These are phyloP conservation scores for Aphanomyces stellatus DNA, from an alignment of 352 stramenopile species.

Conservation along the genomic window DNA sequence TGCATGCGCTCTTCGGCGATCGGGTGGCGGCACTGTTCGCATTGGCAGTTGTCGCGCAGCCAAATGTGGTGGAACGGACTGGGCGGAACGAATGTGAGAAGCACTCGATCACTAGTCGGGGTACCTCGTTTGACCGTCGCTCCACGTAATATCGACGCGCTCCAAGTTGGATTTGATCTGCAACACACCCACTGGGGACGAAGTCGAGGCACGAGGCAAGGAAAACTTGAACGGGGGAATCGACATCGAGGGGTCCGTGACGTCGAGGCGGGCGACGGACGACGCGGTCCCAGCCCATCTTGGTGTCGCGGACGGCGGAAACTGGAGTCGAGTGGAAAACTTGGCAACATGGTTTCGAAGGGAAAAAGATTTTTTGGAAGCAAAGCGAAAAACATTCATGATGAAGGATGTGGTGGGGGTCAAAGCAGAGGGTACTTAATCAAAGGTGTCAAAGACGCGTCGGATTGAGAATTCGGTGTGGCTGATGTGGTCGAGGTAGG, in stretches of 20 bases:
- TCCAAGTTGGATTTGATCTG: slow-evolving; percentile 3
- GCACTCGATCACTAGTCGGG: not conserved
- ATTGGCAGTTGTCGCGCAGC: slow-evolving; percentile 31
- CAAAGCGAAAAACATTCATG: slow-evolving; percentile 7
- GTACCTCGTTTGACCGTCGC: slow-evolving; percentile 22
- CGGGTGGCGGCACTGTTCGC: slow-evolving; percentile 26
- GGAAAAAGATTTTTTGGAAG: not conserved
- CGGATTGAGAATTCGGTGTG: slow-evolving; percentile 13
- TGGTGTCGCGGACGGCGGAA: not conserved
- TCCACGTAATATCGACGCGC: slow-evolving; percentile 21
- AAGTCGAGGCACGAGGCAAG: no score
- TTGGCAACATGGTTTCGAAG: not conserved
- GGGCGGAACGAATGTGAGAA: not conserved
- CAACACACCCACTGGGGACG: not conserved
- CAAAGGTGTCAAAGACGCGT: slow-evolving; percentile 21
- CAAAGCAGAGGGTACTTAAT: slow-evolving; percentile 4
- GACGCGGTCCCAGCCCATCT: not conserved
- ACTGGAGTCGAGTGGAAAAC: not conserved
- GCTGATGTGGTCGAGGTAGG: slow-evolving; percentile 19
- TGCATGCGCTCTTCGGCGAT: slow-evolving; percentile 28
- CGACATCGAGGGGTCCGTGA: not conserved
- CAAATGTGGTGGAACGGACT: slow-evolving; percentile 27
- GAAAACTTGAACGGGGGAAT: no score
- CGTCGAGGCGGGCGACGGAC: not conserved
- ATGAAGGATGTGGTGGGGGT: not conserved